Base-by-base conservation (phyloP, 2,329 filamentous ascomycete species). In the Paraphaeosphaeria minitans region DNA sequence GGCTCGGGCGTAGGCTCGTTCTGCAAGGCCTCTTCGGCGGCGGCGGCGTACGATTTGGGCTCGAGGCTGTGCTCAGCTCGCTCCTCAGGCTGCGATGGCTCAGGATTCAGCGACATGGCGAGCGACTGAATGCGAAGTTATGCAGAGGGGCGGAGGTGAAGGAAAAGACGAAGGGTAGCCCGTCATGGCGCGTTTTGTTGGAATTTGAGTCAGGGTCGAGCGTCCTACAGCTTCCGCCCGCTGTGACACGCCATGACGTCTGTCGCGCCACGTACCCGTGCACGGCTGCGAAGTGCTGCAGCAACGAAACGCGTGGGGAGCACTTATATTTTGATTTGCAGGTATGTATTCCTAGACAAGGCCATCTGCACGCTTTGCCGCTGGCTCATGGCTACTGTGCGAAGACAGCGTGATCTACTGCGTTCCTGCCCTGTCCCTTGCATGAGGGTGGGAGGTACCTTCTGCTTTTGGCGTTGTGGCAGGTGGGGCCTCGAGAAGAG, bases 11-110 rank as follows among this genome's bases (percentile, higher is more conserved):
- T 31, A 10, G 50, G 55, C 42, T 53, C 42, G 7, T 50, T 31
- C 22, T 68, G 57, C 29, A 74, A 60, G 56, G 67, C 72, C 58
- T 75, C 67, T 62, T 77, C 69, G 58, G 75, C 75, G 33, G 78
- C 79, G 60, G 78, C 78, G 35, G 76, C 77, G 65, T 78, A 81
- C 49, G 77, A 78, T 65, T 81, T 82, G 59, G 76, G 77, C 19
- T 76, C 66, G 35, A 80, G 73, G 37, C 75, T 58, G 19, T 77
- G 72, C 41, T 74, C 68, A 37, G 74, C 66, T 53, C 78, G 77
- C 63, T 77, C 75, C 42, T 74, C 66, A 14, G 78, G 76, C 58
- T 70, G 71, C 43, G 78, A 74, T 24, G 78, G 78, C 64, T 80
- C 79, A 33, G 74, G 49, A 51, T 78, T 78, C 56, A 79, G 68